These are phyloP conservation scores for Aspergillus melleus DNA, from an alignment of 2,329 filamentous ascomycete species.

Conservation along the genomic window DNA sequence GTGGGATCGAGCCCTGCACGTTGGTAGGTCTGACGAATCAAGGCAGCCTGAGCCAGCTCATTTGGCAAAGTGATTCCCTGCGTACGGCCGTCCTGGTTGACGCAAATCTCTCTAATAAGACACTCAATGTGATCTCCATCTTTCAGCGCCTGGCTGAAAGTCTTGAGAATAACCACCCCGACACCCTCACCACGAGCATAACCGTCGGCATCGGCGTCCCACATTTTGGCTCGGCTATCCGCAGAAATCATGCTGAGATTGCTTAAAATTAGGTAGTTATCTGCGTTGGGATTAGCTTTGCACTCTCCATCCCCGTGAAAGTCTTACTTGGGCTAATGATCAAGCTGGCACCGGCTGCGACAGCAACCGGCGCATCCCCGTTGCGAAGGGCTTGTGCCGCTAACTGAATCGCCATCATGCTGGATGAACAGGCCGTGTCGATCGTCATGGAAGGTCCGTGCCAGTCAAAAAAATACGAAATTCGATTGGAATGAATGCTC, in stretches of 20 bases:
- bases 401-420: conserved; percentile 31
- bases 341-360: conserved; percentile 9
- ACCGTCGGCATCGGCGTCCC: conserved; percentile 46
- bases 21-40: conserved; percentile 39
- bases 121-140: conserved; percentile 45
- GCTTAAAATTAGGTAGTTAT: not conserved
- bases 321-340: conserved; percentile 7
- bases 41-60: conserved; percentile 41
- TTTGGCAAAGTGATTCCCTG: conserved; percentile 59
- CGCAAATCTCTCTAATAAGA: conserved; percentile 52
- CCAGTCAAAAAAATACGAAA: conserved; percentile 24
- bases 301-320: not conserved
- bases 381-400: conserved; percentile 25
- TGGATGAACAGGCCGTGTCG: conserved; percentile 46
- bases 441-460: conserved; percentile 38
- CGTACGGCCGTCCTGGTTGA: conserved; percentile 60
- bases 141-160: conserved; percentile 45
- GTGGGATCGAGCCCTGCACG: conserved; percentile 32
- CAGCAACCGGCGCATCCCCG: conserved; percentile 18
- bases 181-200: conserved; percentile 54
- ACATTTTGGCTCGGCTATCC: conserved; percentile 50
- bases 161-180: conserved; percentile 51
- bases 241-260: conserved; percentile 46
- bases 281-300: not conserved
- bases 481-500: conserved; percentile 35